Percentiles rank a stretch among this genome's conserved stretches.
These are phyloP conservation scores for Fusarium fracticaudum DNA, from an alignment of 2,329 filamentous ascomycete genomes.

Conservation along the genomic window DNA sequence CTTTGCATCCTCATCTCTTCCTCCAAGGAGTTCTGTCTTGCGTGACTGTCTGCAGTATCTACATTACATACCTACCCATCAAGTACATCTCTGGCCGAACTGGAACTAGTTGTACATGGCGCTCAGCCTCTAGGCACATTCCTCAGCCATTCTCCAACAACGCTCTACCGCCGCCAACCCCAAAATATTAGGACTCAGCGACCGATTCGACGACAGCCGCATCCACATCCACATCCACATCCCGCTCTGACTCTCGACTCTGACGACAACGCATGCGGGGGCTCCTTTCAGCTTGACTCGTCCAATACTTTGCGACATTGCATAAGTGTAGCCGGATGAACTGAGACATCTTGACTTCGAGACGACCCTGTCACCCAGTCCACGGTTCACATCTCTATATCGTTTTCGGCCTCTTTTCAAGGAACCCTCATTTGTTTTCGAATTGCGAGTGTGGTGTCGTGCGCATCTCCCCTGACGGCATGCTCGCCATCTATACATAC, in stretches of 20 bases:
- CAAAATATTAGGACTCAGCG: conserved; percentile 9
- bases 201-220: conserved; percentile 11
- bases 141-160: conserved; percentile 15
- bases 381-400: conserved; percentile 13
- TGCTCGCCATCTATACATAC: conserved; percentile 28
- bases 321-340: conserved; percentile 27
- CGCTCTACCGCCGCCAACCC: conserved; percentile 22
- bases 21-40: conserved; percentile 16
- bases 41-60: conserved; percentile 34
- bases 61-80: background rate
- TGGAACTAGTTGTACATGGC: conserved; percentile 15
- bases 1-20: conserved; percentile 2
- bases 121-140: conserved; percentile 4
- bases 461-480: conserved; percentile 24
- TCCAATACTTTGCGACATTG: conserved; percentile 30
- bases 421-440: conserved; percentile 23
- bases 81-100: conserved; percentile 6
- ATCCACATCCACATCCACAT: conserved; percentile 12
- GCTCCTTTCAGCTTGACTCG: conserved; percentile 22
- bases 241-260: conserved; percentile 12
- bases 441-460: conserved; percentile 16
- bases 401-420: conserved; percentile 1
- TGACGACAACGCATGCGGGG: conserved; percentile 35
- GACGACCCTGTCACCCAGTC: conserved; percentile 14
- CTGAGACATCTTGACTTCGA: conserved; percentile 42